A percentile compares a stretch with the other conserved stretches of the same genome.
Evolutionary conservation across 148 eudicot species (phyloP).

Genomic region (Fagopyrum homotropicum): DNA sequence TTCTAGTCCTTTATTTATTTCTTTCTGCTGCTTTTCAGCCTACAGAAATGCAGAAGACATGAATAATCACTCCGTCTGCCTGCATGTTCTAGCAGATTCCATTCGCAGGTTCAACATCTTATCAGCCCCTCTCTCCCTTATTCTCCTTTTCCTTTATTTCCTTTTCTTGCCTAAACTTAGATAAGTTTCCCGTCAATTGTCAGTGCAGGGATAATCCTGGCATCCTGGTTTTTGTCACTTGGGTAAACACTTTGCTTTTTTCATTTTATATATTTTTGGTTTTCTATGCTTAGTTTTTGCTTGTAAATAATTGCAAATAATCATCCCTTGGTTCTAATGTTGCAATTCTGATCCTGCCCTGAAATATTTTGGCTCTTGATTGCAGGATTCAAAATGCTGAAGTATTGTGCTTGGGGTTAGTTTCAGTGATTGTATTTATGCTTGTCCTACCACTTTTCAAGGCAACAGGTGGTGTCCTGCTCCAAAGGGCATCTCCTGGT

Average conservation of each 20-base stretch:
- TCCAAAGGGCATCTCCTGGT: constrained; percentile 83
- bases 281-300: neutral
- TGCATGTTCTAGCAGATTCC: constrained; percentile 97
- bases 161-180: neutral
- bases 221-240: constrained; percentile 84
- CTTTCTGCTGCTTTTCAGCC: constrained; percentile 37
- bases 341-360: neutral
- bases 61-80: constrained; percentile 89
- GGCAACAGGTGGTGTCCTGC: constrained; percentile 68
- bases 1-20: neutral
- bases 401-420: constrained; percentile 93
- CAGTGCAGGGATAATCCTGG: constrained; percentile 99
- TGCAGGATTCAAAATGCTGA: constrained; percentile 92
- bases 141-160: neutral
- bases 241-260: constrained; percentile 38
- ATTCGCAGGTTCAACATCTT: constrained; percentile 68
- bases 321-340: neutral
- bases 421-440: constrained; percentile 80
- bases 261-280: neutral
- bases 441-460: constrained; percentile 89
- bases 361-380: neutral
- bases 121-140: neutral
- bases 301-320: neutral
- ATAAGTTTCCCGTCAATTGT: constrained; percentile 20
- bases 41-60: constrained; percentile 97